Evolutionary conservation across 345 rosid genomes (phyloP), one percentile per base, ranked within the genome.

Genomic region (Psidium friedrichsthalianum): DNA sequence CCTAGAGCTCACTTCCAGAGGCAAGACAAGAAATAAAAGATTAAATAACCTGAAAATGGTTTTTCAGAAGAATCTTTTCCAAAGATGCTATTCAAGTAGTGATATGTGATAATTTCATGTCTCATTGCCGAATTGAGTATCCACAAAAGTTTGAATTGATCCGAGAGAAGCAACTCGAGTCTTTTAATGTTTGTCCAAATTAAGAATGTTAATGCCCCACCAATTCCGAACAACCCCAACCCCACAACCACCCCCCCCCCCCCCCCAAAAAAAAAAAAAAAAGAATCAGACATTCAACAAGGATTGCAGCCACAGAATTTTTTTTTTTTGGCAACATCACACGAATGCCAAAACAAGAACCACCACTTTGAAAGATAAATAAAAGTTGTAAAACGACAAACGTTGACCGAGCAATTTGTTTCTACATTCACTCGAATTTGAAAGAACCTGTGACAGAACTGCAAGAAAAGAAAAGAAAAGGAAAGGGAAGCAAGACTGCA

Each of bases 181-280:
- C 11, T 29, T 61, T 29, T 8, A 61, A 61, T 6, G 11, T 29
- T 29, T 61, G 42, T 29, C 74, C 74, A 59, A 59, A 61, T 29
- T 6, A 49, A 9, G 51, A 9, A 49, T 49, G 51, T 49, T 9
- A 10, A 3, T 11, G 9, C 9, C 51, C 51, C 51, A 49, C 51
- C 51, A 49, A 10, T 49, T 11, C 51, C 51, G 11, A 49, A 49
- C 51, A 9, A 9, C 11, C 14, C 54, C 54, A 6, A 6, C 42
- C n/a, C 53, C 4, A 44, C 53, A 51, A 13, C 53, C 2, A 52
- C 54, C 54, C 47, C 7, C 74, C n/a, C n/a, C n/a, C n/a, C n/a
- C 42, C 42, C 22, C 1, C 5, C 22, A 8, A 2, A 15, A 10
- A 0, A 61, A 61, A 11, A 1, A 2, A 1, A 21, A 6, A 21